Evolutionary conservation across 176 grass and related monocot genomes (phyloP).

Genomic region (Pharus latifolius): DNA sequence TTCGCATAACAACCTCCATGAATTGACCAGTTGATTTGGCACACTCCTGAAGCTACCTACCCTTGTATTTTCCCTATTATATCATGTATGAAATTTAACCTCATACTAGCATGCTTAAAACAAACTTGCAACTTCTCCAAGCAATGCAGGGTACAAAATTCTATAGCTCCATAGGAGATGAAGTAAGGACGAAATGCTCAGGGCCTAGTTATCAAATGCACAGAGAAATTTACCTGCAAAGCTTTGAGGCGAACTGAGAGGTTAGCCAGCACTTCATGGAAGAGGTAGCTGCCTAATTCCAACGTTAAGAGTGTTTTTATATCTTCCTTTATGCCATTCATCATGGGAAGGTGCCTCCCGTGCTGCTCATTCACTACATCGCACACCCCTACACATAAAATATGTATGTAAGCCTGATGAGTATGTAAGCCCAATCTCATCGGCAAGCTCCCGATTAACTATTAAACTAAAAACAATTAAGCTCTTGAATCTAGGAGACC

Average conservation of each 20-base stretch:
- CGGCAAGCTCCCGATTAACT: neutral
- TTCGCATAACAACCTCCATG: conserved; percentile 14
- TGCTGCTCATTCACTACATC: conserved; percentile 87
- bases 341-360: conserved; percentile 85
- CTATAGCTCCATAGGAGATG: neutral
- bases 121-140: conserved; percentile 14
- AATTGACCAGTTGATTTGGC: neutral
- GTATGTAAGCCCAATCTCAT: conserved; percentile 13
- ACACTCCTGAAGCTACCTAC: conserved; percentile 14
- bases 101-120: neutral
- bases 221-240: conserved; percentile 43
- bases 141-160: neutral
- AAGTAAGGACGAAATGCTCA: neutral
- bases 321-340: conserved; percentile 98
- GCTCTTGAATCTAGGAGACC: neutral
- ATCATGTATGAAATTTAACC: neutral
- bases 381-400: conserved; percentile 53
- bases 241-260: conserved; percentile 64
- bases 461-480: conserved; percentile 16
- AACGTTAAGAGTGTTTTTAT: conserved; percentile 90
- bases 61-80: neutral
- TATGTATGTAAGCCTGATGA: conserved; percentile 10
- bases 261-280: conserved; percentile 80
- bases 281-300: conserved; percentile 54
- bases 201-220: neutral